A percentile compares a stretch with the other conserved stretches of the same genome.
Evolutionary conservation across 202 grass and related monocot genomes (phyloP).

Genomic region (Sporobolus alterniflorus): DNA sequence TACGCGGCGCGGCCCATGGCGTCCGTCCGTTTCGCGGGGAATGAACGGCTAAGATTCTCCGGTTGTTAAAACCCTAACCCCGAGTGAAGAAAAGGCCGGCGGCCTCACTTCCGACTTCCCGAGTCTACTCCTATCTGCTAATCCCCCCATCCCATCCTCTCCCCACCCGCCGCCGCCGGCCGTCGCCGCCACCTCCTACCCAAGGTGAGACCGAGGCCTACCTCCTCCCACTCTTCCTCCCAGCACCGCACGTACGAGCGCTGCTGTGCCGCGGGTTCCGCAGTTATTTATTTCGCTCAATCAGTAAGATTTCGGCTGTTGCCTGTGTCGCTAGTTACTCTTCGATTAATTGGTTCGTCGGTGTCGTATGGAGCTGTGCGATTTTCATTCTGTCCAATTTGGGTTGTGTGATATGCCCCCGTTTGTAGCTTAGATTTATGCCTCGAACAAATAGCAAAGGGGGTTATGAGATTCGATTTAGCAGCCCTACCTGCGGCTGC

Average conservation of each 20-base stretch:
- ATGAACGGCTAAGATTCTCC: slow-evolving; percentile 27
- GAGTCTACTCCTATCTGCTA: slow-evolving; percentile 33
- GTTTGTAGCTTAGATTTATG: slow-evolving; percentile 14
- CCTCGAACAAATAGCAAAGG: not conserved
- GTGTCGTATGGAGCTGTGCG: not conserved
- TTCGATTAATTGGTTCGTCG: not conserved
- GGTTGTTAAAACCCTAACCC: slow-evolving; percentile 48
- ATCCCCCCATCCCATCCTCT: not conserved
- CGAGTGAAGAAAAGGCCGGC: not conserved
- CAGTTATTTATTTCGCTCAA: not conserved
- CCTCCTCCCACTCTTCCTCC: not conserved
- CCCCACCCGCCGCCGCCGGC: not conserved
- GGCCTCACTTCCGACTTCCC: not conserved
- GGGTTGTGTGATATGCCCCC: not conserved
- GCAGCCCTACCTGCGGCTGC: no score
- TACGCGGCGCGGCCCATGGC: not conserved
- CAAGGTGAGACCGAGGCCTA: slow-evolving; percentile 24
- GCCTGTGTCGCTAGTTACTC: not conserved
- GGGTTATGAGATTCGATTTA: slow-evolving; percentile 4
- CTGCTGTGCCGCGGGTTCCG: no score
- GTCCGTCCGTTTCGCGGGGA: not conserved
- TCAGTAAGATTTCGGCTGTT: not conserved
- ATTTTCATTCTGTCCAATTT: not conserved
- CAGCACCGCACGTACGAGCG: no score
- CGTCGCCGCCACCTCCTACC: not conserved